phyloP scores from a whole-genome alignment of 106 monocot genomes.

The Allium fistulosum region DNA sequence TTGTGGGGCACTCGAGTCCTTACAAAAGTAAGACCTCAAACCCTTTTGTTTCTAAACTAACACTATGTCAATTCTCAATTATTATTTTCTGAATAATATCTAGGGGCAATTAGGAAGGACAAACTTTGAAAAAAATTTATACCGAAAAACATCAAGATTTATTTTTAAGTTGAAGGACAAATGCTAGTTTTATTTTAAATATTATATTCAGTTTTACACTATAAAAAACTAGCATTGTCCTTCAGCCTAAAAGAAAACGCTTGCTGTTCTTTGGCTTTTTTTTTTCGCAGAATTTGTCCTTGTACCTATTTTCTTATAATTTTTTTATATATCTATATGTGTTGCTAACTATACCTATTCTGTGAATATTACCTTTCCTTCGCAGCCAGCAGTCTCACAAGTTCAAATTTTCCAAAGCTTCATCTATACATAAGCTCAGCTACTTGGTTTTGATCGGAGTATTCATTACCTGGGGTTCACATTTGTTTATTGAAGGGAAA shows the following conservation, averaged over 20 bases:
- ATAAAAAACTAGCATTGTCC: too few species aligned
- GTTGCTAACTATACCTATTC: not conserved
- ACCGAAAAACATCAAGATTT: not conserved
- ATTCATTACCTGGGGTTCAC: not conserved
- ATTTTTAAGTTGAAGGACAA: too few species aligned
- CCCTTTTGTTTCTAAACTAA: not conserved
- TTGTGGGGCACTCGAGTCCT: conserved; percentile 70
- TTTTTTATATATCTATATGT: not conserved
- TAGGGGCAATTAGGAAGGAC: not conserved
- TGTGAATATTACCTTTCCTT: conserved; percentile 1
- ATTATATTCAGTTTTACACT: too few species aligned
- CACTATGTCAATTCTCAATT: not conserved
- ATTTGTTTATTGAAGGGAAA: not conserved
- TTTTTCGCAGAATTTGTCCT: too few species aligned
- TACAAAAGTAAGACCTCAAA: conserved; percentile 60
- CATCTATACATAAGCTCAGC: not conserved
- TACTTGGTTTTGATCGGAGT: not conserved
- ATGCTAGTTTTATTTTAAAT: too few species aligned
- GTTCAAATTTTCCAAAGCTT: conserved; percentile 11
- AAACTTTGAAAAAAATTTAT: too few species aligned
- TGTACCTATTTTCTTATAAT: too few species aligned
- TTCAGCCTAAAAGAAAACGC: too few species aligned
- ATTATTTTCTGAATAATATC: not conserved
- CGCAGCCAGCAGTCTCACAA: conserved; percentile 9
- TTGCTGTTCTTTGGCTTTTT: too few species aligned